Base-by-base conservation (phyloP, 106 monocot species). In the Cymbidium sinense region DNA sequence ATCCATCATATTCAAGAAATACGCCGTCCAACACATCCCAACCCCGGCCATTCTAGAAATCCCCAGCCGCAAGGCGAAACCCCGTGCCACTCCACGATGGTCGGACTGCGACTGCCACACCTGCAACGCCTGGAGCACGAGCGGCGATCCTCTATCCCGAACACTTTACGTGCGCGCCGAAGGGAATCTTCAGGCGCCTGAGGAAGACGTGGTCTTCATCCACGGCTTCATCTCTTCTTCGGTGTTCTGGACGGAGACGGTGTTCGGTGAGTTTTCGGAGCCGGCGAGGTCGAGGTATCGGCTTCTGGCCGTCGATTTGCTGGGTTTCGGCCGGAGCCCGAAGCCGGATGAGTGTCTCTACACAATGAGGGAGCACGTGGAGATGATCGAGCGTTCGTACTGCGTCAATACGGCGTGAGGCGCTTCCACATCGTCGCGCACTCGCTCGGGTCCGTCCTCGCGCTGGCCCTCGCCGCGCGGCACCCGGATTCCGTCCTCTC, bases 161-260 rank as follows among this genome's bases (percentile, higher is more conserved):
- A 18, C 37, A 3, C 44, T 74, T 5, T 28, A 74, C 44, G 74
- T 74, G 43, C 74, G 28, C 12, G 15, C 44, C n/a, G 74, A 44
- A 35, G 74, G 74, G 43, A 74, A 47, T 13, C 3, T 47, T 1
- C 2, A 11, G 10, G 34, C 11, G 51, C 36, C 80, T 34, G 37
- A 43, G n/a, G 93, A 87, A 43, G 87, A 91, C 76, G 87, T 96
- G 34, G 33, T 96, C 7, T 96, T 96, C 83, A 89, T 96, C 70
- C 93, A 93, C 65, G 93, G 96, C 0, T 96, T 96, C 85, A 91
- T 96, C 55, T 96, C 96, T 4, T 96, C 93, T 2, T 96, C 96
- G 1, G 12, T 69, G 52, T 93, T 93, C 77, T 96, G 96, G 96
- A 93, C 93, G 34, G 96, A 96, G 86, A 96, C 96, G 43, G 85